Evolutionary conservation across 75 land plant genomes (phyloP), one percentile per base, ranked within the genome.

Genomic region (Picea sitchensis): DNA sequence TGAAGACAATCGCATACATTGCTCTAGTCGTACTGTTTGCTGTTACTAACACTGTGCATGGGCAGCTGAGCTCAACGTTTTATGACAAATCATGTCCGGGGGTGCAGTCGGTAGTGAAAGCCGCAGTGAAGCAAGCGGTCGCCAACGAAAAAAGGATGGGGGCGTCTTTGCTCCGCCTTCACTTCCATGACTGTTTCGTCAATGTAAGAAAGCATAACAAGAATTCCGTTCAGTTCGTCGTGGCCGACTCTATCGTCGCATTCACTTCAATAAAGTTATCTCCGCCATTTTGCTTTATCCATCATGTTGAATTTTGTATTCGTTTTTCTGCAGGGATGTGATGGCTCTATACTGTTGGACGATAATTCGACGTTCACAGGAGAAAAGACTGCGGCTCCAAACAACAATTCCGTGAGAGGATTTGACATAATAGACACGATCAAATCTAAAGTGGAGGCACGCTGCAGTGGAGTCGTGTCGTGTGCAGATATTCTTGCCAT

Each of bases 311-410:
- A 20, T 3, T n/a, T 14, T 38, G 21, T 0, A 1, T 4, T 4
- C 15, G 2, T 12, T 11, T 58, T 56, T 59, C n/a, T 65, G 51
- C 85, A 90, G 89, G 95, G 95, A 0, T 93, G 95, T 31, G 95
- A 93, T 69, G 95, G 80, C 12, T 88, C 91, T 2, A 47, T 93
- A 8, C 88, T 93, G 5, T 56, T 93, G 32, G 93, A 91, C 44
- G 91, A 81, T 23, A 75, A 86, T 20, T 47, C 77, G 7, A 31
- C 78, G 1, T 76, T 83, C 23, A 61, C 71, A 0, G 79, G 86
- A 6, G 95, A 93, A 83, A 87, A 91, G 59, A 75, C 79, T 0
- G 89, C 95, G 2, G 17, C 1, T 21, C 85, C 89, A n/a, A 93
- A 93, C 59, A 77, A 18, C 3, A 59, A 44, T 2, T 83, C 88